Evolutionary conservation across 2,329 filamentous ascomycete species (phyloP).

Genomic region (Colletotrichum musae): DNA sequence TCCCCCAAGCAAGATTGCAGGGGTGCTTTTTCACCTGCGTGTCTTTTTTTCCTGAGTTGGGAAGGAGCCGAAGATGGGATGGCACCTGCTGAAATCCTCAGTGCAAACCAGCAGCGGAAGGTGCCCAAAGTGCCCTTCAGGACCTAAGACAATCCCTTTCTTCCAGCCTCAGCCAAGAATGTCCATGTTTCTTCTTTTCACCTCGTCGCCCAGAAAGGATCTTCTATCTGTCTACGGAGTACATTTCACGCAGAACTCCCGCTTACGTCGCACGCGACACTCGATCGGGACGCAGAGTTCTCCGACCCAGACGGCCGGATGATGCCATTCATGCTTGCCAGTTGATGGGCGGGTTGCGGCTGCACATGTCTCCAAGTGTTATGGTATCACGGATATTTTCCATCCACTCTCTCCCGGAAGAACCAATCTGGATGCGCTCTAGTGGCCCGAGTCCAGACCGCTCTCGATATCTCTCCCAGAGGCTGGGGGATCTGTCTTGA

Average conservation of each 20-base stretch:
- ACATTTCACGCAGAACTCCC: not conserved
- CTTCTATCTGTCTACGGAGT: constrained; percentile 16
- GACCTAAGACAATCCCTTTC: constrained; percentile 34
- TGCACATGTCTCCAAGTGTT: constrained; percentile 7
- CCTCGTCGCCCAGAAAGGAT: constrained; percentile 12
- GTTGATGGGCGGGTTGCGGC: constrained; percentile 4
- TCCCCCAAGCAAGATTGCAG: constrained; percentile 11
- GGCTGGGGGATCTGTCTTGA: constrained; percentile 18
- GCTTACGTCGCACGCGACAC: constrained; percentile 10
- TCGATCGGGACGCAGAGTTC: constrained; percentile 4
- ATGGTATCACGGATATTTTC: not conserved
- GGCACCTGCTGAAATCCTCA: not conserved
- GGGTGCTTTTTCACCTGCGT: not conserved
- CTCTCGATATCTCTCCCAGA: not conserved
- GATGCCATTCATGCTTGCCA: constrained; percentile 18
- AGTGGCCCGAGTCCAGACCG: constrained; percentile 16
- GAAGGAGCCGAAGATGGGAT: not conserved
- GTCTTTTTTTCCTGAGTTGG: not conserved
- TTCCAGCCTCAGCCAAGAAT: constrained; percentile 31
- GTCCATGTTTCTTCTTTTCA: constrained; percentile 16
- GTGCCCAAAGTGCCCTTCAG: not conserved
- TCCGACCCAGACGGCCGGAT: constrained; percentile 1
- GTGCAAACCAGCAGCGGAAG: no score
- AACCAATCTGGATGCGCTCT: not conserved
- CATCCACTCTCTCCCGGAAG: not conserved